Base-by-base conservation (phyloP, 495 filamentous ascomycete genomes). In the Lineolata rhizophorae region DNA sequence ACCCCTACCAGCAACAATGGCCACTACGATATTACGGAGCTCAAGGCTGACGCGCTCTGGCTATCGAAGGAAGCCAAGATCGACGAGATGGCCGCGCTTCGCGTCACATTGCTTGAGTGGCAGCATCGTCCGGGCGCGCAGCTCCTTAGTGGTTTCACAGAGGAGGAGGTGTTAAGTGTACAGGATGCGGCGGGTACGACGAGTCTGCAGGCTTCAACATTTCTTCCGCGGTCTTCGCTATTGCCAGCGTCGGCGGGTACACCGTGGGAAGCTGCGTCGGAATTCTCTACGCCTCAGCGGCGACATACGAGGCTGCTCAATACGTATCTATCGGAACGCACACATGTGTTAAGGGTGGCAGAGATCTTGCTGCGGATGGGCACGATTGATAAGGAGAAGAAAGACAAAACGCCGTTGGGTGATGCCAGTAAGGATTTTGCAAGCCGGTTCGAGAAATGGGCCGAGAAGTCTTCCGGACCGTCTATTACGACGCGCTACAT, bases 41-140 rank as follows among this genome's bases (percentile, higher is more conserved):
- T 95, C 44, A 92, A 90, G 52, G 64, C 67, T 16, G 87, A 93
- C 50, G 67, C 80, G 21, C 51, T 76, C 24, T 93, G 83, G 80
- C 58, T 97, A 31, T 83, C 76, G 47, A 62, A 76, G 35, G 64
- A 66, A 37, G 67, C 72, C 9, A 61, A 63, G 10, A 70, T 94
- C 36, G 75, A 87, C 51, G 76, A 93, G 53, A 57, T 90, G 13
- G 64, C 70, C 4, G 83, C 87, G 27, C 62, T 97, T 32, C 65
- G 90, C 29, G 64, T 91, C 25, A 68, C 69, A 5, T 55, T 90
- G 16, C 48, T 85, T 14, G 87, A 97, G 63, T 81, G 74, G 65
- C 84, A 93, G 48, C 62, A 59, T 20, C 64, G 82, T 20, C 58
- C 79, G 14, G 54, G 64, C 2, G 51, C 55, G 29, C 70, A 78